phyloP scores from a whole-genome alignment of 139 green algal genomes.

The Klebsormidium nitens region DNA sequence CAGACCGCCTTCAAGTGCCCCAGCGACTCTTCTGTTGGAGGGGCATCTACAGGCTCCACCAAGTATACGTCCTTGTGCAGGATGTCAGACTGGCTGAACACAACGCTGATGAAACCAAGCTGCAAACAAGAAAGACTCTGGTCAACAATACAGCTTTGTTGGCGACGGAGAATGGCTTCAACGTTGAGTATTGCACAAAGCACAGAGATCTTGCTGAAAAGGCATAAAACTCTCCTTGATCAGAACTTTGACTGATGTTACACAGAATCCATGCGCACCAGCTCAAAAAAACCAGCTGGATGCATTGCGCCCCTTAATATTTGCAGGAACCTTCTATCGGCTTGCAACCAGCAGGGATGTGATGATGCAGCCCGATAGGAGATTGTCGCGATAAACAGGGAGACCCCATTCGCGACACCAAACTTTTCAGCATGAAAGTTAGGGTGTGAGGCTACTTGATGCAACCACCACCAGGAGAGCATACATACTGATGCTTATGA shows the following conservation, averaged over 20 bases:
- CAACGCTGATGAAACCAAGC: slow-evolving; percentile 53
- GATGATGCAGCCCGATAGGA: too few species aligned
- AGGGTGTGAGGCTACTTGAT: too few species aligned
- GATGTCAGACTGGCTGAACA: slow-evolving; percentile 87
- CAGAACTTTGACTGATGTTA: neutral
- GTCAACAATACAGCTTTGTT: neutral
- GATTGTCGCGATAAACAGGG: too few species aligned
- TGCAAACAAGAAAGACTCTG: neutral
- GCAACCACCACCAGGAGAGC: too few species aligned
- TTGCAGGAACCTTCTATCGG: too few species aligned
- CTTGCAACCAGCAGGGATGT: too few species aligned
- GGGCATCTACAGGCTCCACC: slow-evolving; percentile 77
- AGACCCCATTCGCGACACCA: too few species aligned
- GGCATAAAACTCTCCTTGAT: neutral
- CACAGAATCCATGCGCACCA: neutral
- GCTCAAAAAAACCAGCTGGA: neutral
- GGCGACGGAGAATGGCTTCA: neutral
- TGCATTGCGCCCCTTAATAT: neutral
- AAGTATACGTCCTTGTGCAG: slow-evolving; percentile 85
- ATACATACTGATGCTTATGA: too few species aligned
- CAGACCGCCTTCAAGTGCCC: slow-evolving; percentile 84
- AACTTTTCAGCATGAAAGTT: too few species aligned
- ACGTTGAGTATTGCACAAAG: neutral
- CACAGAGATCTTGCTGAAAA: neutral
- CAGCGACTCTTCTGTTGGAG: slow-evolving; percentile 50